Evolutionary conservation across 768 basidiomycete species (phyloP).

Genomic region (Mycena floridula): DNA sequence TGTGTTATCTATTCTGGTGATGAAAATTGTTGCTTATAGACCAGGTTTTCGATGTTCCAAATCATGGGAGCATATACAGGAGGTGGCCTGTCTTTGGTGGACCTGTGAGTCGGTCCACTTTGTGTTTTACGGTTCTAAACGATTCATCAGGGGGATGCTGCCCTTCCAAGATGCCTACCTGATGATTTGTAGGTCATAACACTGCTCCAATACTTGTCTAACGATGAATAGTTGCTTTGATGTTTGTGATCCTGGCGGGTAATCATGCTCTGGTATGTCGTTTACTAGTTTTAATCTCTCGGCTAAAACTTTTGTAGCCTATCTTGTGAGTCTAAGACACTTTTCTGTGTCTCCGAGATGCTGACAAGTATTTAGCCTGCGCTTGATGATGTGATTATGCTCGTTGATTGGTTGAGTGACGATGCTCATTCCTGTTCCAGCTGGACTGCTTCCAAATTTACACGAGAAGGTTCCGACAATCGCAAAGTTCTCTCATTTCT

Average conservation of each 20-base stretch:
- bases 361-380: conserved; percentile 32
- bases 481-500: conserved; percentile 62
- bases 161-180: conserved; percentile 64
- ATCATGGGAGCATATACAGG: conserved; percentile 48
- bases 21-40: too few species aligned
- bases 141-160: conserved; percentile 46
- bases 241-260: conserved; percentile 65
- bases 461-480: conserved; percentile 32
- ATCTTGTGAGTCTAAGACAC: conserved; percentile 56
- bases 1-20: too few species aligned
- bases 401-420: background rate
- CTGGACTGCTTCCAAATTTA: conserved; percentile 54
- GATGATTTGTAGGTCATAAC: conserved; percentile 46
- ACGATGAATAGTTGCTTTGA: conserved; percentile 36
- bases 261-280: conserved; percentile 66
- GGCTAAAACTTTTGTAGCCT: conserved; percentile 29
- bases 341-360: background rate
- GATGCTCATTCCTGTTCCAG: conserved; percentile 34
- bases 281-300: background rate
- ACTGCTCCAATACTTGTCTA: conserved; percentile 31
- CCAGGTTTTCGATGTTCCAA: conserved; percentile 39
- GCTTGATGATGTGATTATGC: conserved; percentile 46
- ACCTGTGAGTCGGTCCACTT: conserved; percentile 23
- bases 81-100: conserved; percentile 61
- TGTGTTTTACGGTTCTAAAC: conserved; percentile 1